Base-by-base conservation (phyloP, 176 grass and related monocot species). In the Avena insularis region DNA sequence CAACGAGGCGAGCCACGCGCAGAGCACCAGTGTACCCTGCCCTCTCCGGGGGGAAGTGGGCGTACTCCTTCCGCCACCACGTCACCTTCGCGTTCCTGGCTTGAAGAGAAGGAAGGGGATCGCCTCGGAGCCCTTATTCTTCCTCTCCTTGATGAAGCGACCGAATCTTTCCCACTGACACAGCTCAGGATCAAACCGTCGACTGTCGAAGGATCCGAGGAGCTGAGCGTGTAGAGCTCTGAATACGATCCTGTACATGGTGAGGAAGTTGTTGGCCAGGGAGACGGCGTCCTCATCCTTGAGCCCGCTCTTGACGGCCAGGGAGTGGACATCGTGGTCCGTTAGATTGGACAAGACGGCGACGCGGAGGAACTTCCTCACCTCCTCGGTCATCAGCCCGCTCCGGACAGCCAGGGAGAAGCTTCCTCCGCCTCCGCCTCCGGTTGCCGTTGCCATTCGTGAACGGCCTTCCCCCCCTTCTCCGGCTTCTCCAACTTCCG, bases 41-140 rank as follows among this genome's bases (percentile, higher is more conserved):
- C 12, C 72, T 47, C 47, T 75, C 72, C 6, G 72, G 21, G 6
- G 72, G 72, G 21, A 29, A 75, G 14, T 51, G 72, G 6, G 2
- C 46, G 47, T 75, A 75, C 47, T 75, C 21, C 72, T 75, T 75
- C 12, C 46, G 72, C 72, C 72, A 75, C 72, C 72, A 75, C 6
- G 72, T 4, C 12, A 75, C 12, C 72, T 75, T 50, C 6, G 72
- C 72, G 7, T 9, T 75, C 72, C 4, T 75, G 47, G 72, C 72
- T 75, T 75, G 72, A 75, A 29, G 47, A 75, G 72, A 29, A 51
- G 21, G 70, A 72, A 72, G 17, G 40, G 11, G 19, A 17, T 27
- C 45, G n/a, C 71, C 38, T 74, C n/a, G 4, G 20, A 43, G 6
- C 5, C 40, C 43, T 31, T 36, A 16, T 35, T 33, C 29, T 35